Base-by-base conservation (phyloP, 345 rosid genomes). In the Salix arbutifolia region DNA sequence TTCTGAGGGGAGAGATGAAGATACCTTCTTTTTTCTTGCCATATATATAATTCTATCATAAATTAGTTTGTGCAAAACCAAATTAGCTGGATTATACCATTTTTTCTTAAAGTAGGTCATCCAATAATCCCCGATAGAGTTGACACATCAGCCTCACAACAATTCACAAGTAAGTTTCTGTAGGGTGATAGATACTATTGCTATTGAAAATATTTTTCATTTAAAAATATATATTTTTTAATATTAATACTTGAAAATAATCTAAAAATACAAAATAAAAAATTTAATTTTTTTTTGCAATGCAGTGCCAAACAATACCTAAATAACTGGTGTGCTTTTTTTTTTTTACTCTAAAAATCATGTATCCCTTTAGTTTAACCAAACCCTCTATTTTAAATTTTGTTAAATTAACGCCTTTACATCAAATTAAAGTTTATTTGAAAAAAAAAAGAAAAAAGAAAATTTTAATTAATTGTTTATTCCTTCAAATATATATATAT, bases 231-330 rank as follows among this genome's bases (percentile, higher is more conserved):
- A 31, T 4, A 28, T 3, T 31, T 31, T 3, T n/a, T n/a, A n/a
- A n/a, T n/a, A n/a, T n/a, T n/a, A n/a, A n/a, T n/a, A n/a, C n/a
- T n/a, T n/a, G n/a, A n/a, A 31, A 31, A 31, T 31, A 0, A 31
- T 31, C 5, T 31, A 31, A 0, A 31, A 31, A 31, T 0, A 31
- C 5, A 3, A 31, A 31, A n/a, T n/a, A n/a, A 31, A 31, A 31
- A 31, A 31, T 0, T 31, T 31, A 31, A 31, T 31, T 26, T 0
- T 0, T 4, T 31, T 31, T 31, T 31, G 0, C 4, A 31, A 31
- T 0, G 33, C 4, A 4, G 5, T 31, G 33, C 0, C 5, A 31
- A 31, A 4, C 5, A 0, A 0, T 26, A 0, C 0, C 33, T 31
- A 33, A 33, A 33, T 5, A 33, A 5, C 25, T 53, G 11, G 7